Base-by-base conservation (phyloP, 225 moss, liverwort and hornwort genomes). In the Marchantia polymorpha region DNA sequence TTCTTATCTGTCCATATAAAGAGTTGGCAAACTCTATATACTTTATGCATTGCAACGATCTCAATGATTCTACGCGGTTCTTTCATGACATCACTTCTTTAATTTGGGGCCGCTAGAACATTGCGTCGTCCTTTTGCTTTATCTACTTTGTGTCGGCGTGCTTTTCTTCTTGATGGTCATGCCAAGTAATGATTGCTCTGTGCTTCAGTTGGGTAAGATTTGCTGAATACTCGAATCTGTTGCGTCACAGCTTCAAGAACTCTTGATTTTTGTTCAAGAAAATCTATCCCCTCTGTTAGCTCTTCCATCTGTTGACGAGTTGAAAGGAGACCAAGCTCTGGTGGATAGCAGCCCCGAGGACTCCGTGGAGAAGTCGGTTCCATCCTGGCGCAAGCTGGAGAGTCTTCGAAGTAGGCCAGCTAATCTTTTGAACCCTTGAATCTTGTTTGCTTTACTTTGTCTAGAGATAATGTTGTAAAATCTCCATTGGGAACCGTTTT, bases 301-400 rank as follows among this genome's bases (percentile, higher is more conserved):
- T 64, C 72, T 84, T 55, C 74, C 78, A 69, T 84, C 72, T 17
- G 73, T 76, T 52, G 87, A 89, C 70, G 89, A 79, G 66, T 79
- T 72, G 74, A 82, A 48, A 54, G 87, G 74, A 49, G 83, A 84
- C 83, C 86, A 86, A 78, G 74, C 84, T 15, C 27, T 22, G 29
- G 72, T 82, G 59, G 72, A 80, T 50, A 54, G 22, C 51, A 12
- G 30, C 30, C 6, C 58, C 14, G 50, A 77, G 17, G 80, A 81
- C 20, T 67, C 72, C 14, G 22, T 84, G 74, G 64, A 74, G 74
- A 84, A 81, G 7, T 80, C 82, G 63, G 91, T 96, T 23, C 72
- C 87, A 20, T 73, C 49, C 19, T 94, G 96, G 96, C 87, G 81
- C 60, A 96, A 96, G 82, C 85, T 96, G 74, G 83, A 87, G 83